Conservation (phyloP, 1,284 basidiomycete species). For the Earliella scabrosa region DNA sequence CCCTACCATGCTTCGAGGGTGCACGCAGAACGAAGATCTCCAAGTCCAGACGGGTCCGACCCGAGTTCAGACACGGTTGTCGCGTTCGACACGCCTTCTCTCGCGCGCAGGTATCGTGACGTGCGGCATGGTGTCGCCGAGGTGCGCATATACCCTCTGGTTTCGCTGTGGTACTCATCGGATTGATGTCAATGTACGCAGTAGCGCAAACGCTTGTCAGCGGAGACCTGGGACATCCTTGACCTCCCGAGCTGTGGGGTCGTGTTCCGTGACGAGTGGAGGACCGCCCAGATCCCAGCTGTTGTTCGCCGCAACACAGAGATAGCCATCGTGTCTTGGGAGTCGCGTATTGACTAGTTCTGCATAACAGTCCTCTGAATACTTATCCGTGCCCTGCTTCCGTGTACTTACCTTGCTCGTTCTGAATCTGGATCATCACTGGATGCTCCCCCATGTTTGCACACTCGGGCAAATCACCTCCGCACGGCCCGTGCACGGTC, state of each 20-base stretch:
- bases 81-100: conserved; percentile 10
- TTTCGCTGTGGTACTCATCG: background rate
- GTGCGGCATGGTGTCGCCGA: conserved; percentile 15
- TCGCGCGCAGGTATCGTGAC: conserved; percentile 4
- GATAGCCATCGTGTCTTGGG: conserved; percentile 14
- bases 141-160: conserved; percentile 6
- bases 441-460: background rate
- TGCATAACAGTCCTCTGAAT: too few species aligned
- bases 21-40: background rate
- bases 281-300: too few species aligned
- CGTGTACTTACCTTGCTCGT: background rate
- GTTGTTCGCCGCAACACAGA: too few species aligned
- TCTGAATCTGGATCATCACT: too few species aligned
- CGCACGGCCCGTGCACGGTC: background rate
- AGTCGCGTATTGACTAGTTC: background rate
- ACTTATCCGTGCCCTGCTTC: background rate
- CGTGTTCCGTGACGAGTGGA: conserved; percentile 27
- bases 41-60: background rate
- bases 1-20: background rate
- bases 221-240: conserved; percentile 33
- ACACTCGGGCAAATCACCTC: background rate
- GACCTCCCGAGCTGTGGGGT: conserved; percentile 37
- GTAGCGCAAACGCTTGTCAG: conserved; percentile 35
- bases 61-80: background rate
- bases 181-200: conserved; percentile 11